A percentile compares a stretch with the other conserved stretches of the same genome.
Conservation (phyloP, 768 basidiomycete species). For the Stropharia rugosoannulata region DNA sequence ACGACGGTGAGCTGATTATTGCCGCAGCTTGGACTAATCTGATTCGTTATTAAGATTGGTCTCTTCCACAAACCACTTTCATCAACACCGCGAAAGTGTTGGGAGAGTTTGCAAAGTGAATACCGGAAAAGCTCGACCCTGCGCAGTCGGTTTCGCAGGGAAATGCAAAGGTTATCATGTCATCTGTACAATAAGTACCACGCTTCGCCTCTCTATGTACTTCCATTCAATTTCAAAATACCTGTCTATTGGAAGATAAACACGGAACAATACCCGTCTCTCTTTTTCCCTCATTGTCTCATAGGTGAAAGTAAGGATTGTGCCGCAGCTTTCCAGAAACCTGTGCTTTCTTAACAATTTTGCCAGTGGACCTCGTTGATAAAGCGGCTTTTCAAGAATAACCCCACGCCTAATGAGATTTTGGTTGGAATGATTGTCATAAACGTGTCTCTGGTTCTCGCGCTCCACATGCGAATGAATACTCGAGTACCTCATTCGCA, state of each 20-base stretch:
- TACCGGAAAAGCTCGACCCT: not conserved
- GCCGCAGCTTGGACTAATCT: not conserved
- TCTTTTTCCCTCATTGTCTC: not conserved
- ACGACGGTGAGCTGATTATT: slow-evolving; percentile 38
- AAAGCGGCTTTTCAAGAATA: not conserved
- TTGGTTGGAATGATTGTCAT: not conserved
- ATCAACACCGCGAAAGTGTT: slow-evolving; percentile 38
- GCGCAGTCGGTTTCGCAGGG: not conserved
- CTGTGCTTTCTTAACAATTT: not conserved
- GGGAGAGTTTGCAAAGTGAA: slow-evolving; percentile 45
- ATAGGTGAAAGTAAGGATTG: too few species aligned
- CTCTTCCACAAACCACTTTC: slow-evolving; percentile 40
- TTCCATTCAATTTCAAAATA: not conserved
- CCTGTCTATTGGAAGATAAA: not conserved
- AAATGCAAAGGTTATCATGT: not conserved
- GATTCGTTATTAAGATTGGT: slow-evolving; percentile 33
- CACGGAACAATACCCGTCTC: not conserved
- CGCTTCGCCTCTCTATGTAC: not conserved
- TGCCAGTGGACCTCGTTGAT: not conserved
- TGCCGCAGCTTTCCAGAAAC: too few species aligned
- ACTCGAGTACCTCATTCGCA: not conserved
- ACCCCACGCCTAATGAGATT: not conserved
- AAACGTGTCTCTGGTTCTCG: not conserved
- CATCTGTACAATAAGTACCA: not conserved
- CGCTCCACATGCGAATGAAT: not conserved